Base-by-base conservation (phyloP, 2,329 filamentous ascomycete species). In the Penicillium sp. region DNA sequence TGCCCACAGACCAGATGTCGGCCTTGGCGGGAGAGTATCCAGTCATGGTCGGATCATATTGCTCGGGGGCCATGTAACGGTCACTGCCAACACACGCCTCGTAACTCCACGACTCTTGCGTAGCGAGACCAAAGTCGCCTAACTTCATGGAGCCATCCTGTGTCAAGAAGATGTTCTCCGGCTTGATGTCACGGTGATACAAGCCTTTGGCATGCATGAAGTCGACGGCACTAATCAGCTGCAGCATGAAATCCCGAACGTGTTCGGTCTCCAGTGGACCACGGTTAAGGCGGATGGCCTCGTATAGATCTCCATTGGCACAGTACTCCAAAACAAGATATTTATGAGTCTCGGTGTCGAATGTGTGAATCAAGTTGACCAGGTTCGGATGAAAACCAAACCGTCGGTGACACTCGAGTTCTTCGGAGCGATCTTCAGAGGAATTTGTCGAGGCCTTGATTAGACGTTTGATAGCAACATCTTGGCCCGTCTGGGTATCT, bases 11-110 rank as follows among this genome's bases (percentile, higher is more conserved):
- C 94, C 94, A 99, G 67, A 97, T 87, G 74, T 99, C 94, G 51
- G 94, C 94, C 78, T 94, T 87, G 45, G 91, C 90, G 47, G 94
- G 93, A 55, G 91, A 93, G 78, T 99, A 99, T 59, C 94, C 94
- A 62, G 85, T 86, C 61, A 88, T 88, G 66, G 88, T 86, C 53
- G 93, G 92, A 74, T 97, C 93, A 70, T 94, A 97, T 77, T 99
- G 94, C 78, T 99, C 94, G 6, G 94, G 94, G 55, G 94, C 93
- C 94, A 99, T 99, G 80, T 99, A 99, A 55, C 94, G 91, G 73
- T 99, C 94, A 73, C 94, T 97, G 65, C 94, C 94, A 47, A 99
- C 94, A 61, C 90, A 94, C 62, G 89, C 88, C 80, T 99, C 94
- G 68, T 89, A 89, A 25, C 91, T 96, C 92, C 91, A 96, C 67